Percentiles rank a stretch among this genome's conserved stretches.
Evolutionary conservation across 1,284 basidiomycete species (phyloP).

Genomic region (Ceratobasidium theobromae): DNA sequence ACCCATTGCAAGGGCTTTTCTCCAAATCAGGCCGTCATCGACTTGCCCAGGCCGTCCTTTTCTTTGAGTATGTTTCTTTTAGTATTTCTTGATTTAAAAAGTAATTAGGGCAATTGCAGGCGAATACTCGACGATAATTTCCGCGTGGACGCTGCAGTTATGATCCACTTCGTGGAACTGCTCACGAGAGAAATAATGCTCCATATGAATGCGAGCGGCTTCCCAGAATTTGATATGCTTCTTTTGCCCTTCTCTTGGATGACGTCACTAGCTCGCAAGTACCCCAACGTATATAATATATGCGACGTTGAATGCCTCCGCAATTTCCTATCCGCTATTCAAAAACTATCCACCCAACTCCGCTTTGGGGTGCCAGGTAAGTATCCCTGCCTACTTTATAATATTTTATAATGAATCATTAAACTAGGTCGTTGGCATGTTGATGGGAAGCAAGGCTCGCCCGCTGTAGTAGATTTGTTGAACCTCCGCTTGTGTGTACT

Average conservation of each 20-base stretch:
- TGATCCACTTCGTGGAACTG: background rate
- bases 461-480: background rate
- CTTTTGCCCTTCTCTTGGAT: slow-evolving; percentile 8
- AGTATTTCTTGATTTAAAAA: background rate
- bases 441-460: background rate
- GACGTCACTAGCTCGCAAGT: background rate
- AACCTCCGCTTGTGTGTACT: slow-evolving; percentile 18
- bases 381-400: background rate
- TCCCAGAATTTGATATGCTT: background rate
- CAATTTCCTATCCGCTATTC: background rate
- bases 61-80: background rate
- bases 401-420: background rate
- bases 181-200: background rate
- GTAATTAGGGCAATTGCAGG: background rate
- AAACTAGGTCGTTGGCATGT: background rate
- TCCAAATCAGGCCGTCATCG: background rate
- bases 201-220: background rate
- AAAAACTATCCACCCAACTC: slow-evolving; percentile 2
- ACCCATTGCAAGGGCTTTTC: background rate
- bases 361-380: slow-evolving; percentile 8
- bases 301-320: background rate
- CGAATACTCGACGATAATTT: background rate
- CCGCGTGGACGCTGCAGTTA: background rate
- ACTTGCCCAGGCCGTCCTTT: background rate
- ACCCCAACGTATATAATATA: background rate